Evolutionary conservation across 148 eudicot species (phyloP).

Genomic region (Silene latifolia): DNA sequence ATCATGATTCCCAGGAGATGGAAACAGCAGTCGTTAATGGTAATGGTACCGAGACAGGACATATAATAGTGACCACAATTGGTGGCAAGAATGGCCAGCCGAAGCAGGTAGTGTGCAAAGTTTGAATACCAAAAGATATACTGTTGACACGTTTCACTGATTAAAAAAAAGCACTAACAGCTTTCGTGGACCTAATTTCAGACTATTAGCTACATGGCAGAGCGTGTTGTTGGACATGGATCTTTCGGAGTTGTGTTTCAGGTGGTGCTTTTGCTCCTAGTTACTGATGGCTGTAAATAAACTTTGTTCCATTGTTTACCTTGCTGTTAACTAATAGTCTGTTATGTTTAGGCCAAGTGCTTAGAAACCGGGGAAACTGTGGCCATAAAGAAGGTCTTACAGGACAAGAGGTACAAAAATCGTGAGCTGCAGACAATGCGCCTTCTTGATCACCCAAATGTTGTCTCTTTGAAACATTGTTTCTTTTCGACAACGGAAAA

Average conservation of each 20-base stretch:
- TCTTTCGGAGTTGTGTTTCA: constrained; percentile 67
- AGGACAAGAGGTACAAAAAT: constrained; percentile 76
- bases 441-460: constrained; percentile 65
- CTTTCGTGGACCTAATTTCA: constrained; percentile 20
- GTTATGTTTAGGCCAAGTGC: constrained; percentile 55
- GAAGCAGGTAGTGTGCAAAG: constrained; percentile 50
- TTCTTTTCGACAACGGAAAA: constrained; percentile 77
- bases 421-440: constrained; percentile 81
- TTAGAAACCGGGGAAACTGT: constrained; percentile 76
- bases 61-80: constrained; percentile 72
- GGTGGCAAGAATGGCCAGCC: constrained; percentile 83
- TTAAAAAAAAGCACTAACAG: not conserved
- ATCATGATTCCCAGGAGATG: constrained; percentile 50
- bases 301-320: not conserved
- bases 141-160: not conserved
- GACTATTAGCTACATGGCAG: constrained; percentile 69
- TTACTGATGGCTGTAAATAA: not conserved
- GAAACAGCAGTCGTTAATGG: constrained; percentile 68
- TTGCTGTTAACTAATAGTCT: constrained; percentile 8
- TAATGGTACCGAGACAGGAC: constrained; percentile 82
- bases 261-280: constrained; percentile 24
- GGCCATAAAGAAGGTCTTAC: constrained; percentile 79
- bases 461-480: constrained; percentile 65
- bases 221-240: constrained; percentile 59
- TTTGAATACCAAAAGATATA: constrained; percentile 6